Evolutionary conservation across 75 land plant species (phyloP), one percentile per base, ranked within the genome.

Genomic region (Sequoiadendron giganteum): DNA sequence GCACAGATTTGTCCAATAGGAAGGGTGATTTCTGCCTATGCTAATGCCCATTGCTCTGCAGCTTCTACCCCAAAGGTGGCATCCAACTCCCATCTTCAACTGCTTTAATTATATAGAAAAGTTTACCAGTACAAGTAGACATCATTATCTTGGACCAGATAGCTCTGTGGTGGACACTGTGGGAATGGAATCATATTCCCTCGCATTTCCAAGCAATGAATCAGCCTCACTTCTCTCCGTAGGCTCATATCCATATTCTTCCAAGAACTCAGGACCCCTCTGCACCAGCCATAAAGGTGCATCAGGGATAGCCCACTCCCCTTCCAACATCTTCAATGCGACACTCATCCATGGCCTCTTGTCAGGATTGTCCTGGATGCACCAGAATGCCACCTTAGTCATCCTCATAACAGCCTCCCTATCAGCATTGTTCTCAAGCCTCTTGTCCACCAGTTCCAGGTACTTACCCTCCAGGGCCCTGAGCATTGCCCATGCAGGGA

Each of bases 311-410:
- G 43, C 30, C n/a, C 30, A 79, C 25, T 38, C 45, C 9, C 89
- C 92, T 76, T 90, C 92, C 82, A 92, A 70, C 65, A 91, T 86
- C 88, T 89, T 91, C 80, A 90, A 55, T 61, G 88, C 92, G 32
- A 38, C 84, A 11, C 90, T 72, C 93, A 92, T 92, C 11, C 82
- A 61, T 10, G 93, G 93, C 87, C 92, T 87, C 55, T 32, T 48
- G 36, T 61, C 28, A 10, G 85, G 89, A 54, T 89, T 85, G 70
- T 86, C 89, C 48, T 92, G 92, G 38, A 91, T 79, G 61, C 92
- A 92, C 90, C 90, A 90, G 11, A 86, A 82, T 3, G 88, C 90
- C 34, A 92, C 86, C 75, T 55, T 87, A 4, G 88, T 87, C 85
- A 92, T 72, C 83, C 88, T 85, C 2, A 30, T 56, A 11, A 42